These are phyloP conservation scores for Pyronema domesticum DNA, from an alignment of 495 filamentous ascomycete species.

Conservation along the genomic window DNA sequence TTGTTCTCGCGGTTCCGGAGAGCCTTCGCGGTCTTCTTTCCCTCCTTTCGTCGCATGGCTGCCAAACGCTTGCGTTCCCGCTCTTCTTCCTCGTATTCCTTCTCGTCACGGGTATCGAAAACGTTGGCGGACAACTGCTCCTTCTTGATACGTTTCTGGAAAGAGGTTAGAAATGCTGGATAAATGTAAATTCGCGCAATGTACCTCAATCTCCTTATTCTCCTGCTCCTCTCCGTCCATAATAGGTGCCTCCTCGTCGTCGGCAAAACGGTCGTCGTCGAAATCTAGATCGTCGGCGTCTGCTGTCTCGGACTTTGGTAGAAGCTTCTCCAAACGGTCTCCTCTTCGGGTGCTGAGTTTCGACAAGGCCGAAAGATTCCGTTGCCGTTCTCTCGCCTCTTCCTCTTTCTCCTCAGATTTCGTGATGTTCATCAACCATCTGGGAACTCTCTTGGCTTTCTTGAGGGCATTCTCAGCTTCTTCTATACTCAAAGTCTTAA, in stretches of 20 bases:
- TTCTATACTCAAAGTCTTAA: conserved; percentile 63
- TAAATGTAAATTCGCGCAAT: background rate
- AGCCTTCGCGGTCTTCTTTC: conserved; percentile 60
- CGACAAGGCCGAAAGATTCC: conserved; percentile 21
- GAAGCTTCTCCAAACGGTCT: conserved; percentile 12
- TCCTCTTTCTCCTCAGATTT: conserved; percentile 33
- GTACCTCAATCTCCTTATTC: conserved; percentile 58
- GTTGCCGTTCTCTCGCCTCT: conserved; percentile 34
- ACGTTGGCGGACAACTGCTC: conserved; percentile 77
- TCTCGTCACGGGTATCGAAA: conserved; percentile 68
- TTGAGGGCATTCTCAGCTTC: conserved; percentile 70
- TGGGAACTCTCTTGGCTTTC: conserved; percentile 49
- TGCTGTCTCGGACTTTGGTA: conserved; percentile 29
- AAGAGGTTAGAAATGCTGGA: background rate
- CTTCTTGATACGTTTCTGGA: conserved; percentile 50
- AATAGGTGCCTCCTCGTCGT: conserved; percentile 80
- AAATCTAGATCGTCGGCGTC: conserved; percentile 43
- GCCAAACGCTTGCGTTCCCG: conserved; percentile 48
- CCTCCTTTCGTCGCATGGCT: conserved; percentile 45
- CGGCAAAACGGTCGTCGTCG: conserved; percentile 52
- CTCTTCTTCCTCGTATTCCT: conserved; percentile 70
- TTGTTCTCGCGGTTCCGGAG: conserved; percentile 73
- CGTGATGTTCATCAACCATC: conserved; percentile 57
- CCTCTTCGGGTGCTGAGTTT: conserved; percentile 22
- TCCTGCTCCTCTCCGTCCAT: conserved; percentile 74